phyloP scores from a whole-genome alignment of 2,329 filamentous ascomycete genomes.

The Neonectria neomacrospora region DNA sequence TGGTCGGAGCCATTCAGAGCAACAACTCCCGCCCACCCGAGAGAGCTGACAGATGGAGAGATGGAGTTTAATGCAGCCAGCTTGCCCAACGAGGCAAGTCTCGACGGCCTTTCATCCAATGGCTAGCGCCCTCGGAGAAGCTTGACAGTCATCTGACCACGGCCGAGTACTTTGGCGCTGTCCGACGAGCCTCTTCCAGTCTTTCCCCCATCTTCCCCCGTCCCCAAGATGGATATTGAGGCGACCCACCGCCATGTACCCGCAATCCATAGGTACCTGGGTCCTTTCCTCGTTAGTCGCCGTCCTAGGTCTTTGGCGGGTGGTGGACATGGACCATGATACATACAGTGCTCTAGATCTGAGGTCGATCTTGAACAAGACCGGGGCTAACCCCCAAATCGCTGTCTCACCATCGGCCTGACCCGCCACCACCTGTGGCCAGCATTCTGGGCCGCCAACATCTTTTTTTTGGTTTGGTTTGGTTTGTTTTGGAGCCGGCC shows the following conservation, averaged over 20 bases:
- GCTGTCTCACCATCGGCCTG: constrained; percentile 33
- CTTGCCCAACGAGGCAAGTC: constrained; percentile 16
- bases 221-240: constrained; percentile 24
- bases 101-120: constrained; percentile 22
- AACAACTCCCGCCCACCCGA: constrained; percentile 21
- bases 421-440: constrained; percentile 25
- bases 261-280: constrained; percentile 25
- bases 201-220: constrained; percentile 11
- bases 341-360: constrained; percentile 28
- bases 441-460: constrained; percentile 4
- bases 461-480: too few relatives aligned
- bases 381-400: constrained; percentile 29
- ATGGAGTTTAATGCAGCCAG: constrained; percentile 22
- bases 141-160: constrained; percentile 31
- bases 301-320: constrained; percentile 6
- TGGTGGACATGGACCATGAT: constrained; percentile 16
- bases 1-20: constrained; percentile 14
- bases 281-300: constrained; percentile 3
- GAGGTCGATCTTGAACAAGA: constrained; percentile 32
- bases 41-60: constrained; percentile 26
- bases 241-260: constrained; percentile 21
- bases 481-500: not conserved
- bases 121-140: constrained; percentile 20
- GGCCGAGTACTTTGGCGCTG: constrained; percentile 19
- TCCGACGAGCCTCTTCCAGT: constrained; percentile 12